Conservation (phyloP, 148 eudicot species). For the Persicaria maculosa region DNA sequence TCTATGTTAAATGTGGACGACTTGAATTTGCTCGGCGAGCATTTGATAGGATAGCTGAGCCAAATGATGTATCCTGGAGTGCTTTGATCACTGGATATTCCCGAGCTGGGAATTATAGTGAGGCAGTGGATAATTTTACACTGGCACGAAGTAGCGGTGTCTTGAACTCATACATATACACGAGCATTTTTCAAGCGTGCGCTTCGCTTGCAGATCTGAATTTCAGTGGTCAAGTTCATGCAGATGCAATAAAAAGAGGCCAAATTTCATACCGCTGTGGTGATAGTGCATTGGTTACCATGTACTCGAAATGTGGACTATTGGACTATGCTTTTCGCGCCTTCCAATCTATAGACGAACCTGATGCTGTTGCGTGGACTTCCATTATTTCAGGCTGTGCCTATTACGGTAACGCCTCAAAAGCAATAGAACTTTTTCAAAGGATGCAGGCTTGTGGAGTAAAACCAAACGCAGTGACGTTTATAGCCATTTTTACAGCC, state of each 20-base stretch:
- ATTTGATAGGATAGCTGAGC: conserved; percentile 34
- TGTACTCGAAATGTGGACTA: conserved; percentile 74
- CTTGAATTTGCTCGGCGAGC: conserved; percentile 43
- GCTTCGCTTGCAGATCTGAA: conserved; percentile 25
- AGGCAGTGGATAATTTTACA: conserved; percentile 27
- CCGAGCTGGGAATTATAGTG: conserved; percentile 17
- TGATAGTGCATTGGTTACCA: conserved; percentile 63
- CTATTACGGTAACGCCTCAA: conserved; percentile 43
- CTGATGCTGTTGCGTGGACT: conserved; percentile 63
- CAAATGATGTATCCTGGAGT: conserved; percentile 37
- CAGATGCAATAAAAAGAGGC: conserved; percentile 26
- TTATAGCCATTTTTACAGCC: conserved; percentile 63
- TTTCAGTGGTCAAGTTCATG: conserved; percentile 33
- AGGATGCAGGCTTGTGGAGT: conserved; percentile 38
- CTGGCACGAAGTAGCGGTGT: conserved; percentile 16
- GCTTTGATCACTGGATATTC: conserved; percentile 34
- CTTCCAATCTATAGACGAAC: conserved; percentile 43
- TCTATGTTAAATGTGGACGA: conserved; percentile 64
- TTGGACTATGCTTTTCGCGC: conserved; percentile 46
- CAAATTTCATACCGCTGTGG: conserved; percentile 26
- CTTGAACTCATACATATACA: conserved; percentile 28
- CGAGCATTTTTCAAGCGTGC: conserved; percentile 28
- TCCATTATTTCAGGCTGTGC: conserved; percentile 83
- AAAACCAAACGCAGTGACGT: conserved; percentile 62
- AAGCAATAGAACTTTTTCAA: conserved; percentile 53